These are phyloP conservation scores for Podospora conica DNA, from an alignment of 495 filamentous ascomycete genomes.

Conservation along the genomic window DNA sequence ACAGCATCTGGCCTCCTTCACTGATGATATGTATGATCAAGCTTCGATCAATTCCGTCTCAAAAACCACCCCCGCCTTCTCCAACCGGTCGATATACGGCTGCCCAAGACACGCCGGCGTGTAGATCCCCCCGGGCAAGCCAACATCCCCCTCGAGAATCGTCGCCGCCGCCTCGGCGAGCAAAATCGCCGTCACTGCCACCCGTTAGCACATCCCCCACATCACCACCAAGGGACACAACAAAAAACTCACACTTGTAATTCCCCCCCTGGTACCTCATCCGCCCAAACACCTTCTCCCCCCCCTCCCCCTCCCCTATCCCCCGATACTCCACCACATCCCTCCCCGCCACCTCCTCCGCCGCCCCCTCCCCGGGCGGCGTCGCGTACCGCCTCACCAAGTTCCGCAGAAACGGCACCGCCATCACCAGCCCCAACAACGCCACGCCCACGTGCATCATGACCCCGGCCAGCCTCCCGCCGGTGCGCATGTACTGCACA, in stretches of 20 bases:
- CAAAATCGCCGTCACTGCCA: slow-evolving; percentile 58
- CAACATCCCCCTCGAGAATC: slow-evolving; percentile 57
- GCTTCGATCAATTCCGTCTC: slow-evolving; percentile 41
- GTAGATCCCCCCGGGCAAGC: slow-evolving; percentile 56
- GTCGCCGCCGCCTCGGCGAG: slow-evolving; percentile 65
- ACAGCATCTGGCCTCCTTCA: neutral
- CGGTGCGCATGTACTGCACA: slow-evolving; percentile 58
- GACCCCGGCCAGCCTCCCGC: slow-evolving; percentile 53
- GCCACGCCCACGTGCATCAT: slow-evolving; percentile 51
- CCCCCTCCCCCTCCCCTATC: slow-evolving; percentile 41
- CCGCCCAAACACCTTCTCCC: slow-evolving; percentile 50
- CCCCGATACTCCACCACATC: slow-evolving; percentile 61
- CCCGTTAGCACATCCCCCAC: slow-evolving; percentile 14
- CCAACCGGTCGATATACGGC: slow-evolving; percentile 63
- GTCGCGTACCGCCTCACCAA: slow-evolving; percentile 40
- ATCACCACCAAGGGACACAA: neutral
- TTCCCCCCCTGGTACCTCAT: slow-evolving; percentile 54
- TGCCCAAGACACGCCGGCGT: slow-evolving; percentile 83
- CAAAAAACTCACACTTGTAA: slow-evolving; percentile 51
- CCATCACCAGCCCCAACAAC: slow-evolving; percentile 46
- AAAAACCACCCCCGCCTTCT: slow-evolving; percentile 56
- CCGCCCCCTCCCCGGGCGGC: slow-evolving; percentile 63
- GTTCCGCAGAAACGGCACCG: slow-evolving; percentile 32
- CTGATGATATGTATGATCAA: neutral
- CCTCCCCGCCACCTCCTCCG: slow-evolving; percentile 47